These are phyloP conservation scores for Wickerhamiella infanticola DNA, from an alignment of 1,139 yeast species.

Conservation along the genomic window DNA sequence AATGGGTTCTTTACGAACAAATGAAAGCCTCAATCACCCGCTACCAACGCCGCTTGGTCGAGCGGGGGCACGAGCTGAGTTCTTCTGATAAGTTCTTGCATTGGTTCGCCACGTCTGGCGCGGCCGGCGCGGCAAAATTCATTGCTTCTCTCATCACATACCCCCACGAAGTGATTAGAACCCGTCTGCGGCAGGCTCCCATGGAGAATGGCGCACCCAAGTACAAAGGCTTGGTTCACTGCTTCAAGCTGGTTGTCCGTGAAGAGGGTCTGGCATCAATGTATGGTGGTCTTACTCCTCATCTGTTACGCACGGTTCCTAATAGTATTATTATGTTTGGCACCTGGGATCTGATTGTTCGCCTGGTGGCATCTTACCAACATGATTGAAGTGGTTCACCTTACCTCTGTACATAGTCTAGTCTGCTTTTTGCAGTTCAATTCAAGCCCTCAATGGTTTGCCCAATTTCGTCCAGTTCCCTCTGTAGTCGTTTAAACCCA, in stretches of 20 bases:
- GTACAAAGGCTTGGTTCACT: conserved; percentile 78
- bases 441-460: not conserved
- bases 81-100: conserved; percentile 52
- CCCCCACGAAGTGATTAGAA: conserved; percentile 95
- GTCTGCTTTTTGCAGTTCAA: too few relatives aligned
- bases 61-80: conserved; percentile 30
- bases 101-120: conserved; percentile 94
- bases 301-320: conserved; percentile 89
- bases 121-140: conserved; percentile 94
- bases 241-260: conserved; percentile 64
- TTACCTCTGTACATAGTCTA: too few relatives aligned
- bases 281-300: conserved; percentile 98
- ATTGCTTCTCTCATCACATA: conserved; percentile 85
- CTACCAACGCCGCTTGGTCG: conserved; percentile 31
- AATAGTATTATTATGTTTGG: conserved; percentile 98
- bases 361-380: conserved; percentile 24
- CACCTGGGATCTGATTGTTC: conserved; percentile 89
- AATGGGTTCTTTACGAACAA: conserved; percentile 94
- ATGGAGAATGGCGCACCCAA: conserved; percentile 62
- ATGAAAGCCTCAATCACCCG: conserved; percentile 60
- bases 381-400: not conserved
- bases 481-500: not conserved
- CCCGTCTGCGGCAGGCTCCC: conserved; percentile 93
- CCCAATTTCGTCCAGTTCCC: not conserved
- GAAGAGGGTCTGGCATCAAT: conserved; percentile 88